These are phyloP conservation scores for Fusarium nanum DNA, from an alignment of 2,329 filamentous ascomycete genomes.

Conservation along the genomic window DNA sequence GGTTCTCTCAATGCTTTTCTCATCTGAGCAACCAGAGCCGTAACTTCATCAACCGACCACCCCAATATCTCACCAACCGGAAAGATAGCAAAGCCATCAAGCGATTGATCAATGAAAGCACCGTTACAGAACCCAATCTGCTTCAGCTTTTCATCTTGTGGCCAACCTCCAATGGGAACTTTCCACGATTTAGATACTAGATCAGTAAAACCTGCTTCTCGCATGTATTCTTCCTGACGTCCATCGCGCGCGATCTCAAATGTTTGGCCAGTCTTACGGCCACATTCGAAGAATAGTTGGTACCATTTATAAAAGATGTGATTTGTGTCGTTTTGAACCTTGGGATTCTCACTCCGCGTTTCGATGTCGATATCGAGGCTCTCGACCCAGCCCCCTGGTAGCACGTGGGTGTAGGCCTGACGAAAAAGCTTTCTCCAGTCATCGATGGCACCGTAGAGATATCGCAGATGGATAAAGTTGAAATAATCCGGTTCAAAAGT, in stretches of 20 bases:
- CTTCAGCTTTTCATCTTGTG: constrained; percentile 32
- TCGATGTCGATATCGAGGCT: constrained; percentile 37
- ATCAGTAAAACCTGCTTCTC: constrained; percentile 32
- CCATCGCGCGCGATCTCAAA: constrained; percentile 41
- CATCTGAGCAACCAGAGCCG: constrained; percentile 28
- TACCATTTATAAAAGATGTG: constrained; percentile 40
- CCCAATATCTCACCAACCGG: constrained; percentile 30
- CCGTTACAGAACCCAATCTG: constrained; percentile 28
- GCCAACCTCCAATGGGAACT: constrained; percentile 32
- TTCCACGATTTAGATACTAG: constrained; percentile 31
- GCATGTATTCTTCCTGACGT: constrained; percentile 37
- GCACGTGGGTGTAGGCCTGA: constrained; percentile 63
- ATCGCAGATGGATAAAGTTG: constrained; percentile 69
- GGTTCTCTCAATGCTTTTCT: constrained; percentile 18
- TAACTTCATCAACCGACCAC: constrained; percentile 27
- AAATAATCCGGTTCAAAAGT: constrained; percentile 56
- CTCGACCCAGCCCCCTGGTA: constrained; percentile 46
- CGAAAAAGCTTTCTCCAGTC: constrained; percentile 67
- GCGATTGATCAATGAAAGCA: constrained; percentile 26
- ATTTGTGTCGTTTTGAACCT: constrained; percentile 18
- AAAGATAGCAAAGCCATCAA: constrained; percentile 34
- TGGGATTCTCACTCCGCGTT: constrained; percentile 30
- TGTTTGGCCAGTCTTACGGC: constrained; percentile 43
- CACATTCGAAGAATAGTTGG: constrained; percentile 40
- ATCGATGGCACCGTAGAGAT: constrained; percentile 66